Base-by-base conservation (phyloP, 192 early-diverging fungal genomes). In the Mortierella claussenii region DNA sequence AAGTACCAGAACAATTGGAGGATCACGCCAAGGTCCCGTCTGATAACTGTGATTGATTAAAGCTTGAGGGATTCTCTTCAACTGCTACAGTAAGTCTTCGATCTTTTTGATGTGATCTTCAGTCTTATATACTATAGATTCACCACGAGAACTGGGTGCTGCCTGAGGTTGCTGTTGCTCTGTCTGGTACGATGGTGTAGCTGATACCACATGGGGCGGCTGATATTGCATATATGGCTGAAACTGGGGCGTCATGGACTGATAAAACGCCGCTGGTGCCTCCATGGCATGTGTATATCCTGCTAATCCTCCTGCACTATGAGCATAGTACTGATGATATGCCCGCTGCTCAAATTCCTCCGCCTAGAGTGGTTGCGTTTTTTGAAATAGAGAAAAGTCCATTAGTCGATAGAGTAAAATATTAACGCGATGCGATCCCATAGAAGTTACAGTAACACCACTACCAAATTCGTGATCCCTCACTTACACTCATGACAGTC, bases 151-250 rank as follows among this genome's bases (percentile, higher is more conserved):
- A 30, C 56, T 57, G 50, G 59, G 32, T 32, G 56, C 33, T 66
- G 68, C 26, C 27, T 64, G 69, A 21, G 46, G 68, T 43, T 62
- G 54, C 15, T 59, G 68, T 5, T 45, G 52, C 23, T 44, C 43
- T 7, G 69, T 21, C 31, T 74, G 69, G 55, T 74, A 74, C 23
- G 60, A 43, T 23, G 62, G 68, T 1, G 68, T 52, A 26, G 55
- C 65, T 11, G 60, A n/a, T n/a, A n/a, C 60, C 4, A 30, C 27
- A 8, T 47, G 30, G 33, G 50, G 65, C n/a, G 57, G 55, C 45
- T 74, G 69, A 24, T 64, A 65, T 11, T 74, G 69, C 54, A 74
- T 52, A 24, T 74, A 74, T 28, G 64, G 69, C 28, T 74, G 60
- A n/a, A 74, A 62, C 49, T 74, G 69, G 4, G 61, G 55, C 0